These are phyloP conservation scores for Pseudomassariella vexata DNA, from an alignment of 2,329 filamentous ascomycete genomes.

Conservation along the genomic window DNA sequence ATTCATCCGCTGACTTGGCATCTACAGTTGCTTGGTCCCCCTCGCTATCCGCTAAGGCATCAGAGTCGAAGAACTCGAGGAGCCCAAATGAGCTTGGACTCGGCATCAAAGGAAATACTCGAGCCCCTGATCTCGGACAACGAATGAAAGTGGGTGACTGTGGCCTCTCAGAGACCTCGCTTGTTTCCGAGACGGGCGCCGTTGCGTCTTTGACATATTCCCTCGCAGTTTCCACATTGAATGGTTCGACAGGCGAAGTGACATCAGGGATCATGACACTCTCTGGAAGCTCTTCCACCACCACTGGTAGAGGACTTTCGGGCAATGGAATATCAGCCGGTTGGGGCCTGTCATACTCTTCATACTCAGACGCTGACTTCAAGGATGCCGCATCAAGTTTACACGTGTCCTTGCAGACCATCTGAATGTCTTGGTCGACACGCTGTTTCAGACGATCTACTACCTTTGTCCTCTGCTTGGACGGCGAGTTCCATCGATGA, in stretches of 20 bases:
- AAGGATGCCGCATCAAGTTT: constrained; percentile 26
- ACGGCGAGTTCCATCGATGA: constrained; percentile 22
- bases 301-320: background rate
- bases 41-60: background rate
- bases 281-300: background rate
- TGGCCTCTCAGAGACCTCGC: background rate
- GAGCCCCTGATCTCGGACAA: background rate
- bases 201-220: no score
- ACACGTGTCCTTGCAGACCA: constrained; percentile 46
- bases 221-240: no score
- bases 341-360: background rate
- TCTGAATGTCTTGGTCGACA: constrained; percentile 41
- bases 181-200: background rate
- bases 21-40: background rate
- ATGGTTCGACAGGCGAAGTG: no score
- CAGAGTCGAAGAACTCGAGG: background rate
- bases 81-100: constrained; percentile 1
- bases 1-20: background rate
- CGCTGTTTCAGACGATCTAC: constrained; percentile 36
- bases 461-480: constrained; percentile 32
- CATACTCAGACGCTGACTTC: constrained; percentile 4
- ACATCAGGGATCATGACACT: background rate
- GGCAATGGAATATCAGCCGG: background rate
- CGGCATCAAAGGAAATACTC: constrained; percentile 3
- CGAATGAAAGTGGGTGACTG: constrained; percentile 1